Evolutionary conservation across 2,329 filamentous ascomycete species (phyloP).

Genomic region (Torrubiellomyces zombiae): DNA sequence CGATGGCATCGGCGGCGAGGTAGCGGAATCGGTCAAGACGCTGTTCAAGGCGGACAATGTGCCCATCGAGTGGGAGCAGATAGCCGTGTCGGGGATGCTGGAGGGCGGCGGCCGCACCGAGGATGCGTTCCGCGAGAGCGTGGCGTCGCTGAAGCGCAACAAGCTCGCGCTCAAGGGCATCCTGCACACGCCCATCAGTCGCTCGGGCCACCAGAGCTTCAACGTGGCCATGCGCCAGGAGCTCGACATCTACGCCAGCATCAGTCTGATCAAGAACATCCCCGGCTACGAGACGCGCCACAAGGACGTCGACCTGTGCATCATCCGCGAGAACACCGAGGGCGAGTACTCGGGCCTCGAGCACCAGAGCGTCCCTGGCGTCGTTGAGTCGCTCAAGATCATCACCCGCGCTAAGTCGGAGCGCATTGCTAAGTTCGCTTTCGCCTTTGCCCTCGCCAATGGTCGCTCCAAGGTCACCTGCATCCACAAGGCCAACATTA

Average conservation of each 20-base stretch:
- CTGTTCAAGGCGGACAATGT: constrained; percentile 99
- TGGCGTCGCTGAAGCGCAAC: constrained; percentile 91
- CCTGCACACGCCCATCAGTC: constrained; percentile 89
- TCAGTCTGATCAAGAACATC: constrained; percentile 98
- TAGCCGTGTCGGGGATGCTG: constrained; percentile 86
- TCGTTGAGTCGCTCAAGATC: constrained; percentile 99
- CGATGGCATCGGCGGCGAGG: constrained; percentile 96
- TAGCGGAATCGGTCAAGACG: constrained; percentile 95
- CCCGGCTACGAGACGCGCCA: constrained; percentile 96
- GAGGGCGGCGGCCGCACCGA: constrained; percentile 68
- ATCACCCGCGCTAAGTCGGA: constrained; percentile 98
- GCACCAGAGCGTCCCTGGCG: constrained; percentile 91
- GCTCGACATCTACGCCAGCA: constrained; percentile 97
- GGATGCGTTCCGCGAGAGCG: constrained; percentile 87
- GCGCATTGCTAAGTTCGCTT: constrained; percentile 97
- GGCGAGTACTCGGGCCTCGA: constrained; percentile 98
- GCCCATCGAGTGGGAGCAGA: constrained; percentile 95
- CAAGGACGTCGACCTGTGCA: constrained; percentile 93
- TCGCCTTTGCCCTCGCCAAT: constrained; percentile 94
- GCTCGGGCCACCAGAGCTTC: constrained; percentile 97
- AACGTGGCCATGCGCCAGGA: constrained; percentile 98
- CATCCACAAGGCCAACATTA: constrained; percentile 99
- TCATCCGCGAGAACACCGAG: constrained; percentile 99
- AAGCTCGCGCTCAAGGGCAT: constrained; percentile 99
- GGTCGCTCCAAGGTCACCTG: constrained; percentile 98